Evolutionary conservation across 257 asterid species (phyloP).

Genomic region (Apocynum venetum): DNA sequence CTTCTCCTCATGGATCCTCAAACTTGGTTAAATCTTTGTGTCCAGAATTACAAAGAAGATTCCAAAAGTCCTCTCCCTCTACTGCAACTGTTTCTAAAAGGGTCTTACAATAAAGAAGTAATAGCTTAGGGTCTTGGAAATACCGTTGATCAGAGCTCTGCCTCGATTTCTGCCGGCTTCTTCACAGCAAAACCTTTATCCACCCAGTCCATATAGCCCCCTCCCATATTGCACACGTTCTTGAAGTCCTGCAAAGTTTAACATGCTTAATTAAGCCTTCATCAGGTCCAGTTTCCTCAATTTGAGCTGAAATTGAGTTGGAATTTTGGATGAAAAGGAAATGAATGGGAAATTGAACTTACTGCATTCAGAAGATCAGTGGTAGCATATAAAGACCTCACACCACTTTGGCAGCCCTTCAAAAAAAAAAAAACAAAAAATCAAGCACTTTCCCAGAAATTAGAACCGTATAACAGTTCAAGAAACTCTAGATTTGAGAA

Average conservation of each 20-base stretch:
- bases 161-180: slow-evolving; percentile 20
- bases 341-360: slow-evolving; percentile 23
- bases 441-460: not conserved
- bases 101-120: not conserved
- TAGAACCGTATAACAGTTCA: not conserved
- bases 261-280: not conserved
- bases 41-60: not conserved
- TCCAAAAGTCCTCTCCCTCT: not conserved
- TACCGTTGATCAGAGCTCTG: slow-evolving; percentile 21
- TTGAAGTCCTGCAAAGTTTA: slow-evolving; percentile 49
- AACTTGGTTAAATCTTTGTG: not conserved
- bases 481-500: not conserved
- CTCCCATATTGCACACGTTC: slow-evolving; percentile 67
- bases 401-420: slow-evolving; percentile 92
- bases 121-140: not conserved
- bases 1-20: not conserved
- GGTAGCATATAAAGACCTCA: slow-evolving; percentile 69
- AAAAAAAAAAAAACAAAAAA: not conserved
- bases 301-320: not conserved
- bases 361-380: slow-evolving; percentile 64
- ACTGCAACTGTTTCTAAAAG: not conserved
- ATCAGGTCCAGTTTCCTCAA: not conserved
- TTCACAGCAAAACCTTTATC: slow-evolving; percentile 44
- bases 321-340: not conserved
- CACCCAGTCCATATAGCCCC: slow-evolving; percentile 68